Evolutionary conservation across 1,284 basidiomycete genomes (phyloP), one percentile per base, ranked within the genome.

Genomic region (Malassezia yamatoensis): DNA sequence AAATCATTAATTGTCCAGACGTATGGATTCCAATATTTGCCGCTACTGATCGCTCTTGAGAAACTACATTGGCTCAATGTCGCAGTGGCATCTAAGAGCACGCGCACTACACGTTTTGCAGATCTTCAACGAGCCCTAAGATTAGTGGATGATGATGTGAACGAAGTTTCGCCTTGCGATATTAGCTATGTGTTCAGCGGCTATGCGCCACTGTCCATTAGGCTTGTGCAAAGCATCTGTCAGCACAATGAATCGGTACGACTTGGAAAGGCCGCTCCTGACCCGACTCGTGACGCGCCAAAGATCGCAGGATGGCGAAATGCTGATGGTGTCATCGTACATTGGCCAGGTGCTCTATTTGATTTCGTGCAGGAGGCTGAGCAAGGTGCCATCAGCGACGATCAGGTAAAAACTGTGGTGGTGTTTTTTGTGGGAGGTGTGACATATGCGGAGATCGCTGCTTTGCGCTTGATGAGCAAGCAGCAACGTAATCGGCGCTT

Each of bases 351-450:
- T 4, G 83, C 85, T 62, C 86, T 84, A 3, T 83, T 94, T 49
- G 91, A 99, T 76, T 80, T 86, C 47, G 76, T 81, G 35, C 87
- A 87, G 74, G 61, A 53, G 11, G 44, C 32, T 24, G 18, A 20
- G 21, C 12, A 37, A n/a, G 12, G 18, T 5, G 24, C 37, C 0
- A 35, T 40, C 44, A 55, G 59, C 7, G 65, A 75, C 33, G 70
- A 71, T 8, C 58, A 71, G 60, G 77, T 81, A 5, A 83, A 82
- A 3, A 94, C 86, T 3, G 96, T 90, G 1, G 82, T 94, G 20
- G 87, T 99, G 10, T 96, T 96, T 78, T 96, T 96, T 82, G 78
- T 98, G n/a, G 94, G 94, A 35, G 94, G 94, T 3, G 91, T 91
- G 74, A 98, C 94, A 6, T 94, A 88, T 68, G 91, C 93, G 7